phyloP scores from a whole-genome alignment of 345 rosid genomes.

The Rhodamnia argentea region DNA sequence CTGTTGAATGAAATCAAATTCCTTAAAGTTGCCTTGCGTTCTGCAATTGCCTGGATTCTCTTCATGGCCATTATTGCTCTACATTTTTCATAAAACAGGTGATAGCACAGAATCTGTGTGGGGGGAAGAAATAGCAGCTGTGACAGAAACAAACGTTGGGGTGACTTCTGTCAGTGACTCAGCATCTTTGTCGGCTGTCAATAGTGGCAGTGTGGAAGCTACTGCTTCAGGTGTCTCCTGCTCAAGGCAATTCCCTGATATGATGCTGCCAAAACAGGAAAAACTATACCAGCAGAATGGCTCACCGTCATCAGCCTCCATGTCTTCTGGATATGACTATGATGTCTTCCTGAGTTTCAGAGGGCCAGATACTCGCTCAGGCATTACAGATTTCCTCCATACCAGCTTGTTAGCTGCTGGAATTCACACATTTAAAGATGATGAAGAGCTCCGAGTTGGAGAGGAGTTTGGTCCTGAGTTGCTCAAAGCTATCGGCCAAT shows the following conservation, averaged over 20 bases:
- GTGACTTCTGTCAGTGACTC: background rate
- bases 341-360: background rate
- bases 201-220: background rate
- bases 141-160: background rate
- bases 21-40: background rate
- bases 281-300: background rate
- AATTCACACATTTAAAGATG: background rate
- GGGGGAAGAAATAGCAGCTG: background rate
- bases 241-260: background rate
- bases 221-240: background rate
- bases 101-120: background rate
- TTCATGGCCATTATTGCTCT: background rate
- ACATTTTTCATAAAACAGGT: background rate
- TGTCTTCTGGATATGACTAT: background rate
- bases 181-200: background rate
- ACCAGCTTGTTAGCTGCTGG: background rate
- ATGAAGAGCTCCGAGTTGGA: background rate
- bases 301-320: background rate
- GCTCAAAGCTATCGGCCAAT: background rate
- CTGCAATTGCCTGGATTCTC: background rate
- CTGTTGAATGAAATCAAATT: background rate
- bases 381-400: background rate
- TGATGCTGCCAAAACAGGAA: background rate
- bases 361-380: background rate
- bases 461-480: background rate